Evolutionary conservation across 106 monocot genomes (phyloP).

Genomic region (Triglochin maritima): DNA sequence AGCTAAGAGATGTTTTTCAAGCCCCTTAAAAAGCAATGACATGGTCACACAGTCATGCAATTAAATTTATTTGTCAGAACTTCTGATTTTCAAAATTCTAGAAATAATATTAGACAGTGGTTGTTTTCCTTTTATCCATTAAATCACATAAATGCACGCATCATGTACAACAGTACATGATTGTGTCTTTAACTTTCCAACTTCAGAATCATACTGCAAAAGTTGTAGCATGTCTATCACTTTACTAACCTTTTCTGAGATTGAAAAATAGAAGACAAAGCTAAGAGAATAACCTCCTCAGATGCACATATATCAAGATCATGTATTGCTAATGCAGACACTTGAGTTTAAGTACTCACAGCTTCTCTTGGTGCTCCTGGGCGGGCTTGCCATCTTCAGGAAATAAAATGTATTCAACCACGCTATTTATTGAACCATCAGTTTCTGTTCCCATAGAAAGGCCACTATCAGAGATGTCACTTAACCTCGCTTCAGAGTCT

Average conservation of each 20-base stretch:
- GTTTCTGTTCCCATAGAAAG: constrained; percentile 58
- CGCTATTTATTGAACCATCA: constrained; percentile 42
- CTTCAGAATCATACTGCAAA: no score
- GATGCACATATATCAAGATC: background rate
- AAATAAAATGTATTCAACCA: constrained; percentile 26
- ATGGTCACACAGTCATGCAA: no score
- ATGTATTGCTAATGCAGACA: background rate
- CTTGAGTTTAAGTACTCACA: constrained; percentile 19
- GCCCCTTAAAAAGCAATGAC: no score
- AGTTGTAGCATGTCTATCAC: no score
- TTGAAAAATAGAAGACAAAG: background rate
- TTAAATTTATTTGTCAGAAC: background rate
- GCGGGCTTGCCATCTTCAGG: constrained; percentile 21
- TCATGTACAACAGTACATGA: background rate
- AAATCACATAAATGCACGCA: background rate
- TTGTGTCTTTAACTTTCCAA: no score
- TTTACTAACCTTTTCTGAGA: no score
- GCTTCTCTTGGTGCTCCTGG: constrained; percentile 14
- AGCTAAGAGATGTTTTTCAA: no score
- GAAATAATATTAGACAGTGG: background rate
- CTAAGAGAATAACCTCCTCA: background rate
- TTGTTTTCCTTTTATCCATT: background rate
- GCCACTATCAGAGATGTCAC: constrained; percentile 59
- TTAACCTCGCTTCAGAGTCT: constrained; percentile 57
- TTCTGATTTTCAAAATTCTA: background rate